A percentile compares a stretch with the other conserved stretches of the same genome.
These are phyloP conservation scores for Pythium sp. DNA, from an alignment of 352 stramenopile genomes.

Conservation along the genomic window DNA sequence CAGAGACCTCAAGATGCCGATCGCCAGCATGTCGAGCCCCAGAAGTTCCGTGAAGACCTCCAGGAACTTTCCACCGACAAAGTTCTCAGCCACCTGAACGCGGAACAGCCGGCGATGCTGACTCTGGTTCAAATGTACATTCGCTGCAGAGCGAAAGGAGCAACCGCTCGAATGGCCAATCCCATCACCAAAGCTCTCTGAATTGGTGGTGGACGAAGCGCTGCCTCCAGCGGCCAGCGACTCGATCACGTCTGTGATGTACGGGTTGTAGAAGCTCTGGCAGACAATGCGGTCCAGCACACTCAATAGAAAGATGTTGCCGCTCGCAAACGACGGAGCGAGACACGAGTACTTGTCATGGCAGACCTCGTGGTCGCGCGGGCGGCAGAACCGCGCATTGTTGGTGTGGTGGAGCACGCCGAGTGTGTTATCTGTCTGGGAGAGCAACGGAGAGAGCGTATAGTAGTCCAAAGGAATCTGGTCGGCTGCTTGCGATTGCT, in stretches of 20 bases:
- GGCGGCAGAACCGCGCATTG: constrained; percentile 55
- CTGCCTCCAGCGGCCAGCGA: constrained; percentile 39
- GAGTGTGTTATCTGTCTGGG: constrained; percentile 28
- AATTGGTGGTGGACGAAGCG: not conserved
- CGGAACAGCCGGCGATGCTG: constrained; percentile 29
- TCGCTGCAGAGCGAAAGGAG: not conserved
- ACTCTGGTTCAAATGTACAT: not conserved
- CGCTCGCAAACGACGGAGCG: constrained; percentile 48
- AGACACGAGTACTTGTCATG: constrained; percentile 53
- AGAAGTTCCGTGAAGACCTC: constrained; percentile 50
- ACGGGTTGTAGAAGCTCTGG: constrained; percentile 81
- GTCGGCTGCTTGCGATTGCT: constrained; percentile 6
- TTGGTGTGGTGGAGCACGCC: constrained; percentile 41
- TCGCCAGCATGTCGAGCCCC: constrained; percentile 36
- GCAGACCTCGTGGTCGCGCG: constrained; percentile 38
- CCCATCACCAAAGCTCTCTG: not conserved
- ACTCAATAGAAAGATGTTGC: constrained; percentile 51
- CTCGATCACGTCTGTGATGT: constrained; percentile 62
- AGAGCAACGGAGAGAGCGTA: not conserved
- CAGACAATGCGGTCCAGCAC: constrained; percentile 65
- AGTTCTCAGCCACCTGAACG: constrained; percentile 34
- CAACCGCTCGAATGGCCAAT: not conserved
- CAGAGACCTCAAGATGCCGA: constrained; percentile 46
- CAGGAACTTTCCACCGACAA: constrained; percentile 38
- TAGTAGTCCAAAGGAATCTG: not conserved